phyloP scores from a whole-genome alignment of 768 basidiomycete genomes.

The Psilocybe sp. region DNA sequence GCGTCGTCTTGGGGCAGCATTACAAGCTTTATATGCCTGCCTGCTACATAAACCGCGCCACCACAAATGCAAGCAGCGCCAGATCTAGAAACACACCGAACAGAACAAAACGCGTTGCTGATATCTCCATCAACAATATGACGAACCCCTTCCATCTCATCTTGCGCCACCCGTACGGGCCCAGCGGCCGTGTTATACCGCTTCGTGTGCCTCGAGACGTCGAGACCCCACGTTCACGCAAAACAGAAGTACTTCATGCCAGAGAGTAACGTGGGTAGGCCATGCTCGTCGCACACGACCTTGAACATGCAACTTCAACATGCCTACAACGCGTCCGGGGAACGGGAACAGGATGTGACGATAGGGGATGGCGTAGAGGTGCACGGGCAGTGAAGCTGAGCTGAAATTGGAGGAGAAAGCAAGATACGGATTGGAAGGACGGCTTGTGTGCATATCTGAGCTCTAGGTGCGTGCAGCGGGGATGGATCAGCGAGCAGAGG shows the following conservation, averaged over 20 bases:
- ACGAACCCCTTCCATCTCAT: constrained; percentile 36
- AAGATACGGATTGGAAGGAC: constrained; percentile 68
- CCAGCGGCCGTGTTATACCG: constrained; percentile 39
- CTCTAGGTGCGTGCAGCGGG: constrained; percentile 67
- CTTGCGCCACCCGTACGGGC: constrained; percentile 34
- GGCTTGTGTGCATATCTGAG: constrained; percentile 66
- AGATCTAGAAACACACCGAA: constrained; percentile 50
- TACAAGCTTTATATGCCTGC: not conserved
- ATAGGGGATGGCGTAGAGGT: constrained; percentile 41
- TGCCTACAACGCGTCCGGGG: constrained; percentile 45
- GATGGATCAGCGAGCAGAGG: constrained; percentile 60
- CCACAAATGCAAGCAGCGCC: constrained; percentile 51
- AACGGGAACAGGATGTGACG: constrained; percentile 41
- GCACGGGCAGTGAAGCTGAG: constrained; percentile 57
- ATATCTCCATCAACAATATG: constrained; percentile 51
- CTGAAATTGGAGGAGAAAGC: constrained; percentile 43
- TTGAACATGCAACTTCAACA: too few species aligned
- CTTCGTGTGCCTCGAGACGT: constrained; percentile 32
- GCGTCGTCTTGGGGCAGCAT: not conserved
- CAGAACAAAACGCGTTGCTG: constrained; percentile 54
- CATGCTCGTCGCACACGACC: constrained; percentile 60
- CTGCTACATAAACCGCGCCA: constrained; percentile 25
- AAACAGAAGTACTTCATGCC: constrained; percentile 47
- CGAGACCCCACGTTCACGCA: constrained; percentile 49
- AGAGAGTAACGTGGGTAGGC: constrained; percentile 51